These are phyloP conservation scores for Calycina marina DNA, from an alignment of 2,329 filamentous ascomycete species.

Conservation along the genomic window DNA sequence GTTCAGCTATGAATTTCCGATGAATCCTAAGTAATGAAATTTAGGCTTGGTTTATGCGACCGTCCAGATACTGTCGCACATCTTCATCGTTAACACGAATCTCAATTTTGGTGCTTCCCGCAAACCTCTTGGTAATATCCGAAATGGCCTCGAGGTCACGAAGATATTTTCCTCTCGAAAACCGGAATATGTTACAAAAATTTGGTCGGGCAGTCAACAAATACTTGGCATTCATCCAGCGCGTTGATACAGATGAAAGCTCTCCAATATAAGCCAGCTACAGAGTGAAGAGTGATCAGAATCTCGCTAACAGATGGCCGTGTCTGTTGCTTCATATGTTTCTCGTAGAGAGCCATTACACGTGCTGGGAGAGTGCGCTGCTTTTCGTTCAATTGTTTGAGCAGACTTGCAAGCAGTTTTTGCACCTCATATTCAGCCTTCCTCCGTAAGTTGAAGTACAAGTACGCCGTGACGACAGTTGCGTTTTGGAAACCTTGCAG, in stretches of 20 bases:
- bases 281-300: neutral
- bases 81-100: conserved; percentile 22
- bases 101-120: conserved; percentile 9
- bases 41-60: conserved; percentile 10
- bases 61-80: conserved; percentile 18
- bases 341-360: conserved; percentile 16
- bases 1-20: too few species aligned
- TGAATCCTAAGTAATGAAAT: too few species aligned
- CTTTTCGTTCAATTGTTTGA: neutral
- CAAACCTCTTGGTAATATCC: conserved; percentile 15
- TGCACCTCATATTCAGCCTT: neutral
- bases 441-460: neutral
- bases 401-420: neutral
- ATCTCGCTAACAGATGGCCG: conserved; percentile 4
- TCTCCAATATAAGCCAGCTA: neutral
- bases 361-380: conserved; percentile 4
- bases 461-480: neutral
- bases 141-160: conserved; percentile 21
- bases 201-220: conserved; percentile 2
- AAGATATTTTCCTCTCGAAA: conserved; percentile 19
- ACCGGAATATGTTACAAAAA: conserved; percentile 19
- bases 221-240: conserved; percentile 8
- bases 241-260: conserved; percentile 9
- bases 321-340: conserved; percentile 11
- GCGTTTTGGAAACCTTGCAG: conserved; percentile 5